Percentiles rank a stretch among this genome's conserved stretches.
Evolutionary conservation across 139 green algal species (phyloP).

Genomic region (Cymbomonas tetramitiformis): DNA sequence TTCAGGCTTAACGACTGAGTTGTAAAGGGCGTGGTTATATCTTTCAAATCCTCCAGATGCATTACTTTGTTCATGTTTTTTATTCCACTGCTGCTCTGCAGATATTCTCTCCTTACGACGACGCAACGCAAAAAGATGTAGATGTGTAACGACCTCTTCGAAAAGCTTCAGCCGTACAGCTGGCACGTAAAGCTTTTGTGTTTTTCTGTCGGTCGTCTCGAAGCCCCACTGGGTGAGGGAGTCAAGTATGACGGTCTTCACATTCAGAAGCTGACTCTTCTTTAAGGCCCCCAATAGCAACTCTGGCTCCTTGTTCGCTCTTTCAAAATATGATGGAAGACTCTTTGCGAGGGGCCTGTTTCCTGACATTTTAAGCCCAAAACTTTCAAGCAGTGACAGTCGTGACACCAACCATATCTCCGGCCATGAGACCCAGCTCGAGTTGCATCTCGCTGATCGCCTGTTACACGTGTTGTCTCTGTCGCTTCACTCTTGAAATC

Average conservation of each 20-base stretch:
- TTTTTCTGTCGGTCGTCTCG: neutral
- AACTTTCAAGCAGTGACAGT: too few species aligned
- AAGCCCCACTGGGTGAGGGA: neutral
- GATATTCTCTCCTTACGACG: too few species aligned
- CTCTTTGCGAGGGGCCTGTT: too few species aligned
- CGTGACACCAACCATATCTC: too few species aligned
- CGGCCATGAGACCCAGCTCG: too few species aligned
- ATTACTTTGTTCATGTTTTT: neutral
- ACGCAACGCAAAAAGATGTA: neutral
- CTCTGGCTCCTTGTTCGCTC: neutral
- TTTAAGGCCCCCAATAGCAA: neutral
- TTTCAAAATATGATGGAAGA: neutral
- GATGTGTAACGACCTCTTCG: neutral
- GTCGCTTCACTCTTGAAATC: too few species aligned
- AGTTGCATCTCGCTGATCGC: too few species aligned
- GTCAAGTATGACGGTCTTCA: neutral
- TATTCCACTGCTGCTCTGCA: too few species aligned
- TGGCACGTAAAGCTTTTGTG: neutral
- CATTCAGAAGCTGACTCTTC: neutral
- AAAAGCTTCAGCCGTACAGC: neutral
- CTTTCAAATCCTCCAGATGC: neutral
- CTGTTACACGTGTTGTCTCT: too few species aligned
- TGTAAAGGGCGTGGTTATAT: neutral
- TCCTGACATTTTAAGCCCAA: too few species aligned
- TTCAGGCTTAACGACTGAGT: neutral